Conservation (phyloP, 116 monocot species). For the Trichopus zeylanicus region DNA sequence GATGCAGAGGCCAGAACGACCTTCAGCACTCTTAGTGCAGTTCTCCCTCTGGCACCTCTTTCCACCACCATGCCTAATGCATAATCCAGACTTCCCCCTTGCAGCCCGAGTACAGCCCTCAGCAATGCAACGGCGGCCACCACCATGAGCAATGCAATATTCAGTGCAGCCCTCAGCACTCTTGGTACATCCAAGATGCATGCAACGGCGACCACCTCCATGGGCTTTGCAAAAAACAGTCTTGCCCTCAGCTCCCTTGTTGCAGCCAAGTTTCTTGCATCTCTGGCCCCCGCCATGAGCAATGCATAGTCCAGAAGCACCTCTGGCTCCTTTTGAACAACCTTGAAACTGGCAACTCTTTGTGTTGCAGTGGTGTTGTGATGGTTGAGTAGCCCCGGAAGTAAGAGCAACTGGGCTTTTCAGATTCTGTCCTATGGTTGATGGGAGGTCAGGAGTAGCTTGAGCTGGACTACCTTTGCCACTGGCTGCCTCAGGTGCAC, state of each 20-base stretch:
- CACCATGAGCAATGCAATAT: constrained; percentile 51
- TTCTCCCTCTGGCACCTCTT: constrained; percentile 39
- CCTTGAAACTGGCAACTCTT: constrained; percentile 56
- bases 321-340: constrained; percentile 63
- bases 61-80: constrained; percentile 53
- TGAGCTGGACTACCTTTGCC: constrained; percentile 9
- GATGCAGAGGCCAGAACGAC: constrained; percentile 46
- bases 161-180: constrained; percentile 67
- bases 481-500: constrained; percentile 2
- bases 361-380: constrained; percentile 12
- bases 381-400: constrained; percentile 23
- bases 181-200: constrained; percentile 52
- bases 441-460: constrained; percentile 11
- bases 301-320: constrained; percentile 67
- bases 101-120: constrained; percentile 35
- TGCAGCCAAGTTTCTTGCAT: constrained; percentile 49
- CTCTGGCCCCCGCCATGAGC: constrained; percentile 67
- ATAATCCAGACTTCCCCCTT: constrained; percentile 41
- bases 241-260: constrained; percentile 57
- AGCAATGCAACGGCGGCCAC: constrained; percentile 30
- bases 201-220: constrained; percentile 50
- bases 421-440: constrained; percentile 8
- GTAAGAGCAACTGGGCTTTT: constrained; percentile 24
- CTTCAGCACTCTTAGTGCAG: constrained; percentile 52
- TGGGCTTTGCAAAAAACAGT: constrained; percentile 63